Percentiles rank a stretch among this genome's conserved stretches.
These are phyloP conservation scores for Yamadazyma jaroonii DNA, from an alignment of 1,139 yeast species.

Conservation along the genomic window DNA sequence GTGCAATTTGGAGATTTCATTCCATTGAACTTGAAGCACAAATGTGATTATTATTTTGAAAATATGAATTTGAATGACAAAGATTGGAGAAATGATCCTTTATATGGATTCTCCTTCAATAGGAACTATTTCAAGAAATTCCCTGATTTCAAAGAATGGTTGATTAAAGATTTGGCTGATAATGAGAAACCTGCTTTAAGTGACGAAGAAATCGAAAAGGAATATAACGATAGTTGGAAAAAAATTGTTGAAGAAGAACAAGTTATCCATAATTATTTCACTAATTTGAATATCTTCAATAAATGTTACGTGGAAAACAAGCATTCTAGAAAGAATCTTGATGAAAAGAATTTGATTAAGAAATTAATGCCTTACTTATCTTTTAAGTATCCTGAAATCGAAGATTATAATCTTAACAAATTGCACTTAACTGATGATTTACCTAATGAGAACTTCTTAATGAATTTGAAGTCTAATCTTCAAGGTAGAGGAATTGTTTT, in stretches of 20 bases:
- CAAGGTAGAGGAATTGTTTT: constrained; percentile 39
- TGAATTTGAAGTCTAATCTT: constrained; percentile 18
- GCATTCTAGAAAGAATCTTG: constrained; percentile 14
- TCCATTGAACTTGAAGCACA: constrained; percentile 2
- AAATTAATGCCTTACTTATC: constrained; percentile 25
- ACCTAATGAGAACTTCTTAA: constrained; percentile 17
- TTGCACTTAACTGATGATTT: constrained; percentile 7
- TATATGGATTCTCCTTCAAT: constrained; percentile 13
- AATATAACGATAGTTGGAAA: constrained; percentile 9
- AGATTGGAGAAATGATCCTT: constrained; percentile 17
- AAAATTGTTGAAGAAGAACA: constrained; percentile 24
- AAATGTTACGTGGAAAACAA: constrained; percentile 33
- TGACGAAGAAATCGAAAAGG: constrained; percentile 7
- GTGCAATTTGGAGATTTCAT: constrained; percentile 6
- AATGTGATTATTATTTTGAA: constrained; percentile 14
- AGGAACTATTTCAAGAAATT: constrained; percentile 14
- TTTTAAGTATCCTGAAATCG: constrained; percentile 21
- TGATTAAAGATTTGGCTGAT: constrained; percentile 3
- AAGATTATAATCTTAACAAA: constrained; percentile 16
- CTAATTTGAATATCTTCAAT: constrained; percentile 41
- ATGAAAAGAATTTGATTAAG: constrained; percentile 15
- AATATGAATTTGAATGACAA: constrained; percentile 9
- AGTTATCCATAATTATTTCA: constrained; percentile 35
- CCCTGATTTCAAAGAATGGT: constrained; percentile 12
- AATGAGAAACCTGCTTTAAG: constrained; percentile 5